A percentile compares a stretch with the other conserved stretches of the same genome.
These are phyloP conservation scores for Wallacemonas collosoma DNA, from an alignment of 208 protist species.

Conservation along the genomic window DNA sequence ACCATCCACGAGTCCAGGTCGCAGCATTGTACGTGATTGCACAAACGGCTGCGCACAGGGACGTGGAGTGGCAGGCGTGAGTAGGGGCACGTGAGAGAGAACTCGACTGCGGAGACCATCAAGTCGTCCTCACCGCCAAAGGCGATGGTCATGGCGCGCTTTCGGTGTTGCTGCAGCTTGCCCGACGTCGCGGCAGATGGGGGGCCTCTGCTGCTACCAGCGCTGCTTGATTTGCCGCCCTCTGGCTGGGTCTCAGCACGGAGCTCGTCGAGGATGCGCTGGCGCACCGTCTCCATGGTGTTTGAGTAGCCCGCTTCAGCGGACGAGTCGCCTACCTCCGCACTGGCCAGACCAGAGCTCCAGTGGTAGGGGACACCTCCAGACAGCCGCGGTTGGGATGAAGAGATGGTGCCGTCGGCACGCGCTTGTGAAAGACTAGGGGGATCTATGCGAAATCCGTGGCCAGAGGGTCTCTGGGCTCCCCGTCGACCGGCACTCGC, in stretches of 20 bases:
- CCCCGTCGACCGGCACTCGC: constrained; percentile 25
- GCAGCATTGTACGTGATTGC: constrained; percentile 90
- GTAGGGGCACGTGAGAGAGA: constrained; percentile 86
- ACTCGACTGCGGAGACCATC: constrained; percentile 83
- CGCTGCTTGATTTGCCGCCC: constrained; percentile 16
- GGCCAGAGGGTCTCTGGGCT: background rate
- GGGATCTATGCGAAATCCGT: constrained; percentile 18
- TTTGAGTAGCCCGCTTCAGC: constrained; percentile 23
- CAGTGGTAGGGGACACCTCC: background rate
- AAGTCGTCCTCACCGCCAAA: constrained; percentile 73
- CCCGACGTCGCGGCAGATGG: background rate
- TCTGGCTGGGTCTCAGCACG: constrained; percentile 25
- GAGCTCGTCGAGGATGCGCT: constrained; percentile 57
- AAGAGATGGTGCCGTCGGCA: constrained; percentile 17
- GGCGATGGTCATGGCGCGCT: constrained; percentile 57
- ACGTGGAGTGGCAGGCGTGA: constrained; percentile 62
- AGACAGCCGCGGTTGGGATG: constrained; percentile 1
- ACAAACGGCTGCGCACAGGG: constrained; percentile 78
- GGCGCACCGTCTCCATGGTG: constrained; percentile 46
- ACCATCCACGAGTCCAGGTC: constrained; percentile 89
- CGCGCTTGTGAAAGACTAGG: background rate
- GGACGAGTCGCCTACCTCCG: constrained; percentile 7
- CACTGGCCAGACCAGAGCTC: constrained; percentile 2
- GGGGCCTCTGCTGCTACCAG: background rate
- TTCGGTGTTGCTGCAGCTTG: constrained; percentile 56